phyloP scores from a whole-genome alignment of 2,329 filamentous ascomycete species.

The Tolypocladium endophyticum region DNA sequence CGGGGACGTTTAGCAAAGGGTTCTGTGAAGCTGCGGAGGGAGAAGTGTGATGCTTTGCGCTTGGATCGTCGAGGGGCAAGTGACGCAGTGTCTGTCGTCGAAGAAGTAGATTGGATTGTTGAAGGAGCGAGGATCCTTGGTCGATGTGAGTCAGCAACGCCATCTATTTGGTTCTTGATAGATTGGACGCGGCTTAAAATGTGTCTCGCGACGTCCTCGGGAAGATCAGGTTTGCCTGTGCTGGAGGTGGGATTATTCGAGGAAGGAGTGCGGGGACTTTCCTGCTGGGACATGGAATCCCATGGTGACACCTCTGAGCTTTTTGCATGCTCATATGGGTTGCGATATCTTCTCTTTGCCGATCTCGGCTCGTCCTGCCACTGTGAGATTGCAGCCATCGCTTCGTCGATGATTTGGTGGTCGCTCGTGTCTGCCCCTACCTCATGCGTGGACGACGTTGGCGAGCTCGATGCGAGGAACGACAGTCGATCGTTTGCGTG shows the following conservation, averaged over 20 bases:
- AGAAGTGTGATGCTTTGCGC: slow-evolving; percentile 20
- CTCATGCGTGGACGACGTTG: slow-evolving; percentile 7
- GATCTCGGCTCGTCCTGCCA: slow-evolving; percentile 14
- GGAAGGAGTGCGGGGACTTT: background rate
- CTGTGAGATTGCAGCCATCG: slow-evolving; percentile 12
- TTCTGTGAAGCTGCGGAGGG: slow-evolving; percentile 15
- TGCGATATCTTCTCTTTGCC: slow-evolving; percentile 10
- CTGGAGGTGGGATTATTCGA: background rate
- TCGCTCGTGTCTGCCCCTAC: slow-evolving; percentile 6
- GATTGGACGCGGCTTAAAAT: slow-evolving; percentile 1
- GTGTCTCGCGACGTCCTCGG: background rate
- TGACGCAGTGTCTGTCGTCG: slow-evolving; percentile 1
- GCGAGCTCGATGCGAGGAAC: slow-evolving; percentile 17
- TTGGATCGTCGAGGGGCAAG: slow-evolving; percentile 11
- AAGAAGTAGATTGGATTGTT: background rate
- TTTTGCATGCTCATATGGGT: slow-evolving; percentile 14
- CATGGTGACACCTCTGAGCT: slow-evolving; percentile 14
- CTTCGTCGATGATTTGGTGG: slow-evolving; percentile 12
- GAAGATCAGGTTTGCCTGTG: background rate
- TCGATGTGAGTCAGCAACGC: slow-evolving; percentile 8
- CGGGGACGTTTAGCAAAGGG: slow-evolving; percentile 15
- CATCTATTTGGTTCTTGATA: slow-evolving; percentile 13
- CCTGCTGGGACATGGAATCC: slow-evolving; percentile 10
- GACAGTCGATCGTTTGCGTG: slow-evolving; percentile 17
- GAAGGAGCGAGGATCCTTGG: slow-evolving; percentile 8